Evolutionary conservation across 257 asterid genomes (phyloP).

Genomic region (Nicotiana tabacum): DNA sequence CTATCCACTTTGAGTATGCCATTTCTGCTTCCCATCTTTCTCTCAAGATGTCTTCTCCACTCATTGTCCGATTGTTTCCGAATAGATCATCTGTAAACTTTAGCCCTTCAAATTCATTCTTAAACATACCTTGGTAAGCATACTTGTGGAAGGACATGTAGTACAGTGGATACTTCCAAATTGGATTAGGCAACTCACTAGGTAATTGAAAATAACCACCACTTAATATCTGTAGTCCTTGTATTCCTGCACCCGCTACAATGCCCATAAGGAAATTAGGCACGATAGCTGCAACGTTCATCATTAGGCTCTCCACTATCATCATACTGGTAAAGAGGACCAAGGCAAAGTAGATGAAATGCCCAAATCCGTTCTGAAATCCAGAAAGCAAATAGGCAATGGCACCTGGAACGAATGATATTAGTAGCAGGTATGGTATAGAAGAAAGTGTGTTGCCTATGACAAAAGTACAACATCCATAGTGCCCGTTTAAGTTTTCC

Average conservation of each 20-base stretch:
- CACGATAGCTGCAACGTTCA: slow-evolving; percentile 28
- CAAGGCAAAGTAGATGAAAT: slow-evolving; percentile 16
- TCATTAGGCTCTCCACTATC: slow-evolving; percentile 33
- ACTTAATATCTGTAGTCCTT: slow-evolving; percentile 29
- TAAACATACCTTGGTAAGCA: slow-evolving; percentile 32
- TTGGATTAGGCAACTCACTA: slow-evolving; percentile 14
- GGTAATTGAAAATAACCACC: slow-evolving; percentile 34
- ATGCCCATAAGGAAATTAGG: slow-evolving; percentile 33
- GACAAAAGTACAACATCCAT: slow-evolving; percentile 20
- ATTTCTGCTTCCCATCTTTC: slow-evolving; percentile 15
- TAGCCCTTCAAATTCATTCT: slow-evolving; percentile 31
- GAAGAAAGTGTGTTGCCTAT: slow-evolving; percentile 27
- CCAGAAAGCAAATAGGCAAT: slow-evolving; percentile 25
- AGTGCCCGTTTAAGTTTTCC: slow-evolving; percentile 33
- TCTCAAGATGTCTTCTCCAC: slow-evolving; percentile 23
- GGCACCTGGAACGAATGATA: slow-evolving; percentile 26
- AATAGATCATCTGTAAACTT: slow-evolving; percentile 6
- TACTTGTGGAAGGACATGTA: slow-evolving; percentile 32
- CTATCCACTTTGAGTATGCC: slow-evolving; percentile 29
- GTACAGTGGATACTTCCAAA: slow-evolving; percentile 33
- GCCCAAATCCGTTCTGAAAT: slow-evolving; percentile 13
- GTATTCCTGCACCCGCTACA: slow-evolving; percentile 29
- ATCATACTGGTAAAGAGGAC: slow-evolving; percentile 22
- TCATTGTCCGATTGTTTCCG: not conserved
- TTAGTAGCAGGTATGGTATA: slow-evolving; percentile 23